These are phyloP conservation scores for Trichoderma sp. DNA, from an alignment of 2,329 filamentous ascomycete genomes.

Conservation along the genomic window DNA sequence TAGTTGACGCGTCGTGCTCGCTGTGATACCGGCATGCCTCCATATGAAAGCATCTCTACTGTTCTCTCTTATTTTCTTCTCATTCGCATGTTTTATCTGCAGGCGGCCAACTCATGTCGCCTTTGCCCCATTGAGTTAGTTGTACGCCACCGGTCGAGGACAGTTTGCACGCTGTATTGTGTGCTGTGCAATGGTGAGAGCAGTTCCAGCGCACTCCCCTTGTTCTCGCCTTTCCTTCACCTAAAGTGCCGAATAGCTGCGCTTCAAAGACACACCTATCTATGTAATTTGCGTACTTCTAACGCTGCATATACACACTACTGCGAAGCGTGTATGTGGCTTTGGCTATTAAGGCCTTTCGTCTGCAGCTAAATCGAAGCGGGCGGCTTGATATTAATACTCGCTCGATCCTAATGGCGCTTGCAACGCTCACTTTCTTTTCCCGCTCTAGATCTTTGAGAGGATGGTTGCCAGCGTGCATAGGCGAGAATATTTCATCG, in stretches of 20 bases:
- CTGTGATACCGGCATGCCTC: not conserved
- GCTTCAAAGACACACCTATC: not conserved
- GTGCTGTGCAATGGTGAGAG: not conserved
- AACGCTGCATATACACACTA: not conserved
- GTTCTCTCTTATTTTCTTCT: not conserved
- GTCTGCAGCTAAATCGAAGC: not conserved
- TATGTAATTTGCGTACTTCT: not conserved
- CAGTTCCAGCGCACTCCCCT: not conserved
- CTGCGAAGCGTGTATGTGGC: not conserved
- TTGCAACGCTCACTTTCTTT: not conserved
- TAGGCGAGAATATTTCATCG: not conserved
- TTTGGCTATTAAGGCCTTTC: not conserved
- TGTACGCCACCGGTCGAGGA: slow-evolving; percentile 18
- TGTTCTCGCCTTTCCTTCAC: not conserved
- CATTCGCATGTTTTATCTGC: not conserved
- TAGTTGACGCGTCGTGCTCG: not conserved
- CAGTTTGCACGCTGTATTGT: not conserved
- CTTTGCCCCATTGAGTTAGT: not conserved
- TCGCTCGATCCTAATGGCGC: not conserved
- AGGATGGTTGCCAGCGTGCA: not conserved
- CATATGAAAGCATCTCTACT: not conserved
- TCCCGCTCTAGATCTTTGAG: not conserved
- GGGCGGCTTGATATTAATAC: not conserved
- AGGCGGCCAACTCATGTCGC: slow-evolving; percentile 7
- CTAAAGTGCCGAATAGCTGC: not conserved